Evolutionary conservation across 2,329 filamentous ascomycete genomes (phyloP), one percentile per base, ranked within the genome.

Genomic region (Cadophora luteo-olivacea): DNA sequence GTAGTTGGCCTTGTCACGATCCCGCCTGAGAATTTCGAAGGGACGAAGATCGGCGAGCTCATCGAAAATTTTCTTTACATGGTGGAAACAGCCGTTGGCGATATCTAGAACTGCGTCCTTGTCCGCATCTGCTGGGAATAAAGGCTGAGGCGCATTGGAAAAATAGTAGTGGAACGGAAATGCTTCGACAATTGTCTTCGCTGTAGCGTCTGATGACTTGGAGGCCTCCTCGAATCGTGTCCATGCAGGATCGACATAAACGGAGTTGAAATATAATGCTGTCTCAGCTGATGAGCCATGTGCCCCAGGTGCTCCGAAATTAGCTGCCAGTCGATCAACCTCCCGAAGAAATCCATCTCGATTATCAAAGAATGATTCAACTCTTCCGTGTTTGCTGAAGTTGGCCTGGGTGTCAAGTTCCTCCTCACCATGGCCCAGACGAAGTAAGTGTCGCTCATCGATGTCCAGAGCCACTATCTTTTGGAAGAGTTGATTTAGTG

Each of bases 401-500:
- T 88, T 97, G 22, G 87, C 88, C 75, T 96, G 91, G 0, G 92
- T 94, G 68, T 93, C 91, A 6, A 98, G 85, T 67, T 98, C 96
- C 77, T 97, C 96, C 79, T 99, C 97, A 51, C 96, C 96, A 78
- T 97, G 96, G 45, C 96, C 96, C 45, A 99, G 85, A 69, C 96
- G 91, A 64, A 99, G 85, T 68, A 99, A 85, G 83, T 99, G 96
- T 49, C 96, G 90, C 80, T 97, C 92, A 76, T 99, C 97, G 73
- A 99, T 98, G 75, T 98, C 94, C 33, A 99, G 84, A 5, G 92
- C 92, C n/a, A 95, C 91, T 70, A 99, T 99, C 82, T 99, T 99
- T 75, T 97, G 92, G 82, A 99, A 99, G 1, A 99, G 85, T 78
- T 99, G 96, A 77, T 99, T 99, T 11, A 99, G 84, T 1, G 96